phyloP scores from a whole-genome alignment of 768 basidiomycete genomes.

The Lentinula boryana region DNA sequence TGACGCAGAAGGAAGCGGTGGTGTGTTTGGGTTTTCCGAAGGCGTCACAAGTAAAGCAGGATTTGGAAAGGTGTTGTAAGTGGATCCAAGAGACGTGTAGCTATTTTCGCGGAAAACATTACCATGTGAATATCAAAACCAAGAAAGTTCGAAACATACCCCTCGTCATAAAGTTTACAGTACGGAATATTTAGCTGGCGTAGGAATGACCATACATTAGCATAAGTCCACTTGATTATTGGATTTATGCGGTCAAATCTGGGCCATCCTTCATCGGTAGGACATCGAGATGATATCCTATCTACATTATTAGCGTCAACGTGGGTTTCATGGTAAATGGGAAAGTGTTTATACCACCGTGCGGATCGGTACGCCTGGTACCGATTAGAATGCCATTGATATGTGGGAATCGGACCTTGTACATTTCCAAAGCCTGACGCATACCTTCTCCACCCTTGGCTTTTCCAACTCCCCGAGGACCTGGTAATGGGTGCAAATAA shows the following conservation, averaged over 20 bases:
- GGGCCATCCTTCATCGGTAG: slow-evolving; percentile 91
- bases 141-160: slow-evolving; percentile 41
- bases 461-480: slow-evolving; percentile 38
- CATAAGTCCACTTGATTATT: slow-evolving; percentile 92
- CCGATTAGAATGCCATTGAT: slow-evolving; percentile 86
- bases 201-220: slow-evolving; percentile 86
- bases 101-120: slow-evolving; percentile 29
- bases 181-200: slow-evolving; percentile 72
- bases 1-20: slow-evolving; percentile 1
- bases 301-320: slow-evolving; percentile 33
- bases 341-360: slow-evolving; percentile 64
- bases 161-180: slow-evolving; percentile 86
- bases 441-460: slow-evolving; percentile 65
- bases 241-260: slow-evolving; percentile 87
- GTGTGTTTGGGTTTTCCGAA: neutral
- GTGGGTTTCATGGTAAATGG: neutral
- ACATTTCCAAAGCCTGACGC: slow-evolving; percentile 69
- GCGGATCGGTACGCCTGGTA: slow-evolving; percentile 85
- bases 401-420: slow-evolving; percentile 59
- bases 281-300: slow-evolving; percentile 62
- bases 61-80: slow-evolving; percentile 91
- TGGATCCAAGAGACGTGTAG: slow-evolving; percentile 97
- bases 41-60: slow-evolving; percentile 59
- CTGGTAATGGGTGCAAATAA: slow-evolving; percentile 13
- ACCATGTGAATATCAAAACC: neutral